Base-by-base conservation (phyloP, 805 yeast species). In the Lipomyces yamanashiensis region DNA sequence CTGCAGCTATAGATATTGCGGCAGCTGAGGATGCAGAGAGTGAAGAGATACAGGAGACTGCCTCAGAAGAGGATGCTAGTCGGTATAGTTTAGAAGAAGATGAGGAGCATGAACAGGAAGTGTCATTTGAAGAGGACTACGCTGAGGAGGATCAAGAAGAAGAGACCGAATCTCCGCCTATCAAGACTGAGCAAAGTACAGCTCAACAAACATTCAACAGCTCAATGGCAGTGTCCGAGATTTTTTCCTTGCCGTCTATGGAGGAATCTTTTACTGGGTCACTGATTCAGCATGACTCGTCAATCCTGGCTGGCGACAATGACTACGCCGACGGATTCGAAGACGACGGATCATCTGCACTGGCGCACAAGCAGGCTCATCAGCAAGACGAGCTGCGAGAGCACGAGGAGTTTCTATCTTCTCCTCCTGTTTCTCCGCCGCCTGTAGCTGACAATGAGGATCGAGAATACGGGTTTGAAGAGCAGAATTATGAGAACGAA, bases 261-360 rank as follows among this genome's bases (percentile, higher is more conserved):
- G 67, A 64, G 47, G 40, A 62, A 7, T 64, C 67, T 17, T 61
- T 63, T 43, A 34, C 61, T 9, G 67, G 61, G 4, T 63, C 67
- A 15, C 55, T 63, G 19, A 36, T 59, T 9, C 51, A 28, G 41
- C 41, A 50, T 17, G 36, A 34, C n/a, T 36, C 44, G n/a, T 44
- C 59, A n/a, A 19, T 41, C 13, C 48, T 43, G 8, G 57, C 36
- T 34, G 53, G 19, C 37, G 50, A 45, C 28, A 19, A 41, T 19
- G 7, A 12, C 17, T 28, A 28, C 28, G 52, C 28, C 6, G 45
- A 33, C 3, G 52, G 37, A 17, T 36, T 36, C 7, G 59, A 54
- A 1, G 52, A 55, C 15, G 56, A 50, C 17, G 58, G 13, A 36
- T 49, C 56, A 19, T 21, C 57, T 10, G n/a, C 57, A 4, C 37